Base-by-base conservation (phyloP, 768 basidiomycete genomes). In the Clathrus columnatus region DNA sequence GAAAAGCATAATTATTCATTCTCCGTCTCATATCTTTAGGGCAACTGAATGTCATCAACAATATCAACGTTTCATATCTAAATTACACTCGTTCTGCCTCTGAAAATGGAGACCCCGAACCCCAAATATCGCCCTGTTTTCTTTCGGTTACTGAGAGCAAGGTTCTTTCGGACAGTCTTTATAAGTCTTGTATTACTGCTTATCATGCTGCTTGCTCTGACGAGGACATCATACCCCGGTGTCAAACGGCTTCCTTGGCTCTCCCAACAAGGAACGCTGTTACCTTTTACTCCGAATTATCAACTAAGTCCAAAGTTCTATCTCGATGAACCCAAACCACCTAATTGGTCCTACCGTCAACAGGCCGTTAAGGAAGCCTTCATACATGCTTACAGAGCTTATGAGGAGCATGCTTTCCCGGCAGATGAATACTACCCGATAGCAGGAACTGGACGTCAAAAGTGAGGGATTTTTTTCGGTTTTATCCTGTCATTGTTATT, bases 311-410 rank as follows among this genome's bases (percentile, higher is more conserved):
- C 54, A 2, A 47, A 28, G 16, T 46, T 28, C 5, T 55, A 55
- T 20, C 45, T 47, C 10, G 44, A 47, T 30, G 54, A 55, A 21
- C 54, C 20, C 18, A 5, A 28, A 23, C 28, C 45, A 26, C 16
- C 51, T 11, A 44, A 43, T 26, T 86, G 85, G 84, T 68, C 70
- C 16, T 67, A 69, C 11, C 70, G 80, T 28, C 83, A 85, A 0
- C 66, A 69, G 5, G 70, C 75, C 51, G 85, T 88, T 26, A 83
- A 77, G 63, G 54, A 69, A 8, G 83, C 85, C 0, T 87, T 85
- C 65, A 50, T 74, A 50, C 83, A 86, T 65, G 85, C 85, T 0
- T 89, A 88, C 61, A 69, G 71, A 24, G 82, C 79, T 7, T 88
- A 88, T 62, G 77, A 83, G 61, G 63, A 64, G 17, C 74, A 80